Conservation (phyloP, 163 green algal species). For the Chloroidium sp. region DNA sequence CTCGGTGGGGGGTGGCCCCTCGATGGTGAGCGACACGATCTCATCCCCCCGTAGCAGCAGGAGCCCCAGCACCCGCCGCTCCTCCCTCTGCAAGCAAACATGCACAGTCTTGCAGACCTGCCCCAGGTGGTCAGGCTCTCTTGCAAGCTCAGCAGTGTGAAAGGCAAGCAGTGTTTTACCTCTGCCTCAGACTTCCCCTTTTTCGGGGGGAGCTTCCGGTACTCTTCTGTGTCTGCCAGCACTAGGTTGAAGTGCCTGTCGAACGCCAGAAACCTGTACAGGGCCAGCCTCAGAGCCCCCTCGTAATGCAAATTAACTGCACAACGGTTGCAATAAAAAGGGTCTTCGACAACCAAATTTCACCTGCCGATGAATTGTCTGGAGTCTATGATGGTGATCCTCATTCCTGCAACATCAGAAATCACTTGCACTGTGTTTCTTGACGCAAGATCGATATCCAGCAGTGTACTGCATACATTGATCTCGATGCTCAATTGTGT, state of each 20-base stretch:
- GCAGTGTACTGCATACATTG: too few species aligned
- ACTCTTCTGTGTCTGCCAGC: constrained; percentile 90
- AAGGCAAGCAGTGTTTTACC: constrained; percentile 24
- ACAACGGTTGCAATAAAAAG: neutral
- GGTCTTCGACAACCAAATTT: neutral
- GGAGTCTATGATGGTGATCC: constrained; percentile 85
- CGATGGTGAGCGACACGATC: constrained; percentile 86
- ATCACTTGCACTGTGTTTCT: too few species aligned
- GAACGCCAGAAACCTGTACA: constrained; percentile 94
- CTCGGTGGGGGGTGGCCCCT: constrained; percentile 82
- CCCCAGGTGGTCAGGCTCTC: too few species aligned
- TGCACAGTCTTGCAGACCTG: neutral
- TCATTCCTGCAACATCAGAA: constrained; percentile 67
- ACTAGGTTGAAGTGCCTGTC: constrained; percentile 98
- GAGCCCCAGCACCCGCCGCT: constrained; percentile 87
- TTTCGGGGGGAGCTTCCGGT: constrained; percentile 85
- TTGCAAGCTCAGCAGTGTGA: too few species aligned
- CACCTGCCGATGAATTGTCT: constrained; percentile 88
- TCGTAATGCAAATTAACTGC: neutral
- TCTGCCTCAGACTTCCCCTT: constrained; percentile 80
- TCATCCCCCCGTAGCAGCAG: constrained; percentile 91
- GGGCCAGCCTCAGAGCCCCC: neutral
- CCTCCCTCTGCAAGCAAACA: constrained; percentile 60
- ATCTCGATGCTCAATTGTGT: too few species aligned
- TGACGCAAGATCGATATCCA: too few species aligned